Evolutionary conservation across 306 rosid species (phyloP), one percentile per base, ranked within the genome.

Genomic region (Cucurbita maxima): DNA sequence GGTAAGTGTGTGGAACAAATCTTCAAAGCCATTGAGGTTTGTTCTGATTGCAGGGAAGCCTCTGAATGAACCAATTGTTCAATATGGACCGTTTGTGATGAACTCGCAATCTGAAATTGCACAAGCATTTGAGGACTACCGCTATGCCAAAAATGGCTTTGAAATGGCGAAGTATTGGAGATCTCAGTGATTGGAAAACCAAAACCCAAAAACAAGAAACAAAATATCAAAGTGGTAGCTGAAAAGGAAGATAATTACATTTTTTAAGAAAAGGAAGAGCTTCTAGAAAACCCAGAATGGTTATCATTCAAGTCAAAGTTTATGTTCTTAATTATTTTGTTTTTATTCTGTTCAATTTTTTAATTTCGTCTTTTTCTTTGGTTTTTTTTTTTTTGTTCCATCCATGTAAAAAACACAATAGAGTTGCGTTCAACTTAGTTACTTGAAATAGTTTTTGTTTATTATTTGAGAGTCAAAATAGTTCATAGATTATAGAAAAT

Each of bases 31-130:
- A 58, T 50, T 91, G 67, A 86, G 92, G 57, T 89, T 87, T 82
- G 78, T 89, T 74, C 60, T 94, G 48, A 63, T 85, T 50, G 98
- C 79, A 76, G 98, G 98, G 45, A 88, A 89, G 64, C 98, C 98
- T 10, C 34, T 94, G 1, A 85, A 94, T 67, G 98, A 94, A 59
- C 90, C 97, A 4, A 89, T 94, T 61, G 95, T 79, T 68, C 96
- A 89, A 71, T 81, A 91, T 78, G 98, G 98, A 5, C 98, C 97
- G 18, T 91, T 94, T 84, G 98, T 94, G 52, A 94, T 94, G 98
- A 94, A 94, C 74, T 79, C 97, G 10, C 96, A 87, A 71, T 84
- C 92, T 79, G 96, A 94, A 44, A 94, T 94, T 64, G 87, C 90
- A 22, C 84, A 84, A 54, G 84, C 98, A 4, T 78, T 94, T 57